phyloP scores from a whole-genome alignment of 108 stramenopile genomes.

The Cyclotella atomus region DNA sequence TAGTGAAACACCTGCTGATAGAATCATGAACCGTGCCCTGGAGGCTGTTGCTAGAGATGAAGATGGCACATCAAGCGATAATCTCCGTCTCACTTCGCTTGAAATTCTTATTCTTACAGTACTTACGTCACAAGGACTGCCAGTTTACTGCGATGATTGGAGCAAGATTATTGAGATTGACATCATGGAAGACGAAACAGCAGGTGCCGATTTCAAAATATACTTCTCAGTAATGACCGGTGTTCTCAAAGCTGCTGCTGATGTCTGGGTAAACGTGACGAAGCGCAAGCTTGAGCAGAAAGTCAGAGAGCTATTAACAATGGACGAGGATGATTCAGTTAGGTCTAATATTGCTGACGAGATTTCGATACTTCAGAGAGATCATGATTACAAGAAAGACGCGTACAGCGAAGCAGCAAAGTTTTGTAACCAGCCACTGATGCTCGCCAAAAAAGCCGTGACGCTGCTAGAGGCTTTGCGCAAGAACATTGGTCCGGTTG shows the following conservation, averaged over 20 bases:
- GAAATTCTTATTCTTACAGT: conserved; percentile 66
- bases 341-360: conserved; percentile 22
- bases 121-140: conserved; percentile 62
- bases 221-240: conserved; percentile 44
- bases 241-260: conserved; percentile 41
- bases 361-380: conserved; percentile 42
- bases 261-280: conserved; percentile 47
- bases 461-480: conserved; percentile 54
- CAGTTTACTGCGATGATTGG: conserved; percentile 58
- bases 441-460: conserved; percentile 57
- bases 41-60: conserved; percentile 14
- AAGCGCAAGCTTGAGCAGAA: conserved; percentile 35
- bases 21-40: conserved; percentile 42
- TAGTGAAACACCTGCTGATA: conserved; percentile 39
- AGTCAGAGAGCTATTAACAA: neutral
- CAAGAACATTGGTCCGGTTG: conserved; percentile 54
- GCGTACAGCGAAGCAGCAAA: conserved; percentile 22
- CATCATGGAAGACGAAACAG: conserved; percentile 10
- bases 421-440: conserved; percentile 44
- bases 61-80: conserved; percentile 20
- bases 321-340: neutral
- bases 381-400: conserved; percentile 24
- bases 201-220: conserved; percentile 31
- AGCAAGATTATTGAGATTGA: conserved; percentile 17
- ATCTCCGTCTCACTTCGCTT: conserved; percentile 46